Conservation (phyloP, 2,329 filamentous ascomycete species). For the Verticillium klebahnii region DNA sequence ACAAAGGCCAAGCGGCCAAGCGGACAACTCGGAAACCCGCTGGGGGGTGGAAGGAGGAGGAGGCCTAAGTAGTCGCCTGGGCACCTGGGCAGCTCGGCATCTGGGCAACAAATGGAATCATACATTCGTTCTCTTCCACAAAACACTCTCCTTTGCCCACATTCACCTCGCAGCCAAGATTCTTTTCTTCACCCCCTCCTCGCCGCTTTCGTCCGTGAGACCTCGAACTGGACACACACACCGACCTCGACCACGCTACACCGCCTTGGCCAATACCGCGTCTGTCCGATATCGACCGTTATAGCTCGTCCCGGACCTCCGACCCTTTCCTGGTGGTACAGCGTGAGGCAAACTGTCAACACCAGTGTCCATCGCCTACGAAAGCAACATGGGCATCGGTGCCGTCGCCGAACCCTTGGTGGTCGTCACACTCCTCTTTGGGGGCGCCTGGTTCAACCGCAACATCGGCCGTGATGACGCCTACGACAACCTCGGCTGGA, state of each 20-base stretch:
- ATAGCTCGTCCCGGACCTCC: not conserved
- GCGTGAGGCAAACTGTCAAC: not conserved
- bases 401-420: conserved; percentile 36
- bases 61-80: not conserved
- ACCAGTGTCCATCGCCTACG: not conserved
- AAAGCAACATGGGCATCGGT: conserved; percentile 30
- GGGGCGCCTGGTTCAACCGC: conserved; percentile 39
- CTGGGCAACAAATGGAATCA: not conserved
- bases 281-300: not conserved
- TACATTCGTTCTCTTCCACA: not conserved
- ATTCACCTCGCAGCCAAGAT: not conserved
- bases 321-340: too few species aligned
- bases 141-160: not conserved
- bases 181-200: not conserved
- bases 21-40: not conserved
- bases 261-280: not conserved
- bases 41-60: not conserved
- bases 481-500: conserved; percentile 13
- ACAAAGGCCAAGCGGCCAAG: not conserved
- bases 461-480: conserved; percentile 28
- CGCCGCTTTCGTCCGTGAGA: not conserved
- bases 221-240: not conserved
- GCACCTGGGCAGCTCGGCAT: not conserved
- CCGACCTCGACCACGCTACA: not conserved
- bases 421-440: conserved; percentile 37